Evolutionary conservation across 768 basidiomycete species (phyloP).

Genomic region (Macrolepiota dolichaula): DNA sequence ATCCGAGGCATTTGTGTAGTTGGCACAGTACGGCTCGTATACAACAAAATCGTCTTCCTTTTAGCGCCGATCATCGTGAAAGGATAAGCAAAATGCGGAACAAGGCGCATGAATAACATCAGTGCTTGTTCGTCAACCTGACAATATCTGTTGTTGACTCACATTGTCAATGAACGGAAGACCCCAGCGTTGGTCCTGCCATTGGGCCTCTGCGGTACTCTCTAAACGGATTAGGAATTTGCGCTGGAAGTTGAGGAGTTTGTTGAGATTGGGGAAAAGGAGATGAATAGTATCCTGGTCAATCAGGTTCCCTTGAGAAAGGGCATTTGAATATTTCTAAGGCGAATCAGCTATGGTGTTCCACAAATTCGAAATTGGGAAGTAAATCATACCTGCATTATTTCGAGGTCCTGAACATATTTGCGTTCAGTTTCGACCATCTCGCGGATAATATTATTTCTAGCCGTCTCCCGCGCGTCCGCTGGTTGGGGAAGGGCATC

Average conservation of each 20-base stretch:
- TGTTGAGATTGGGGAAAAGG: slow-evolving; percentile 92
- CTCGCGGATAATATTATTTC: slow-evolving; percentile 81
- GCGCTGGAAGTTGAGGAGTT: slow-evolving; percentile 94
- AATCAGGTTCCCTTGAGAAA: slow-evolving; percentile 80
- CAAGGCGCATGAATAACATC: slow-evolving; percentile 17
- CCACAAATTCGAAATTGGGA: slow-evolving; percentile 5
- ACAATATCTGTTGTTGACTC: slow-evolving; percentile 34
- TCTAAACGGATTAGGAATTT: slow-evolving; percentile 90
- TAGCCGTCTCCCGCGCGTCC: slow-evolving; percentile 60
- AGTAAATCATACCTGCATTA: slow-evolving; percentile 76
- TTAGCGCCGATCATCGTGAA: slow-evolving; percentile 33
- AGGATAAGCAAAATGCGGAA: slow-evolving; percentile 32
- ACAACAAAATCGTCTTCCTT: slow-evolving; percentile 95
- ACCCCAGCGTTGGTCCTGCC: slow-evolving; percentile 88
- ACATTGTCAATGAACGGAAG: slow-evolving; percentile 80
- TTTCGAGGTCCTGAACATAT: slow-evolving; percentile 94
- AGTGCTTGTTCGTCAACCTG: neutral
- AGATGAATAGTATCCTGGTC: slow-evolving; percentile 95
- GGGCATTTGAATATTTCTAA: slow-evolving; percentile 85
- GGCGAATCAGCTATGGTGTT: slow-evolving; percentile 17
- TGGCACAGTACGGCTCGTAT: slow-evolving; percentile 97
- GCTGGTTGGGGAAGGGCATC: slow-evolving; percentile 38
- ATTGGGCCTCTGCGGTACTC: slow-evolving; percentile 76
- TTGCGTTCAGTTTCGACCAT: slow-evolving; percentile 94
- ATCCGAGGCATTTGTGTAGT: slow-evolving; percentile 85